Evolutionary conservation across 192 early-diverging fungal genomes (phyloP), one percentile per base, ranked within the genome.

Genomic region (Rhizoclosmatium globosum): DNA sequence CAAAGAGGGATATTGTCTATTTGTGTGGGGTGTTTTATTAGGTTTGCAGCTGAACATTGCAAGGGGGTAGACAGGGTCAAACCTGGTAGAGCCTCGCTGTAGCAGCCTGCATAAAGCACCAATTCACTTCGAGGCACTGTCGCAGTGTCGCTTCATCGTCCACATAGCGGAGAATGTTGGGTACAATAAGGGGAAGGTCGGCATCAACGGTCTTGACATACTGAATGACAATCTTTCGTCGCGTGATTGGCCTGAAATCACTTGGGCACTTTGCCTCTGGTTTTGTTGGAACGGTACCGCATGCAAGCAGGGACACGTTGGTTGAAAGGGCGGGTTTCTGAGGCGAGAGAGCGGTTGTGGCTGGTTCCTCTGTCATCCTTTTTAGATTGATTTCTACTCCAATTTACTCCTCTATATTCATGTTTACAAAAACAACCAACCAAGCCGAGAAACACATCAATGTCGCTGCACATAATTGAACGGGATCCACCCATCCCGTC

Each of bases 401-500:
- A 31, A 31, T 31, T 31, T 31, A 31, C 31, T 31, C 31, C 31
- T 31, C 31, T 31, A 31, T 31, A 31, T 31, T 31, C 31, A 31
- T 31, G 31, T 31, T 31, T 31, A 31, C 31, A 31, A 31, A 31
- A 31, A 31, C 31, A 31, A 31, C 31, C 31, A 31, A 31, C 31
- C 31, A 31, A 31, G 31, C 31, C 31, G 0, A 31, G 31, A 31
- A 31, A 31, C 31, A 31, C 31, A 31, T 31, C 31, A 31, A 31
- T 31, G 31, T 48, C 43, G 38, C 71, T 61, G 15, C 46, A 74
- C 79, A 61, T 80, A 83, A 42, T 65, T 66, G 13, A 39, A 45
- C 2, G 81, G 81, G 41, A 86, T 75, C 85, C 85, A 83, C 21
- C 85, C 85, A 45, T 71, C 77, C 64, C 53, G 17, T 17, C 79